phyloP scores from a whole-genome alignment of 305 asterid genomes.

The Coffea humblotiana region DNA sequence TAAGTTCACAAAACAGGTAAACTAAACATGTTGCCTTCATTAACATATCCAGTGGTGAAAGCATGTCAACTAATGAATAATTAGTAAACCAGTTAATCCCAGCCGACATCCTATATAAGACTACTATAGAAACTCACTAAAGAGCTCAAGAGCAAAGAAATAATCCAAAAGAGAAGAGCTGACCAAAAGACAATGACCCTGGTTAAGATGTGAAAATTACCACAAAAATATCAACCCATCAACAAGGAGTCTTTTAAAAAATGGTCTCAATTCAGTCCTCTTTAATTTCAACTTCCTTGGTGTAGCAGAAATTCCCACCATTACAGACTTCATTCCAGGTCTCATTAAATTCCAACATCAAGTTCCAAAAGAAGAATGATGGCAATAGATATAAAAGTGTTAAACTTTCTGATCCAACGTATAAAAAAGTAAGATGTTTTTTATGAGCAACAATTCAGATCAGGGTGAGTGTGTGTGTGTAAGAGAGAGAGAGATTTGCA shows the following conservation, averaged over 20 bases:
- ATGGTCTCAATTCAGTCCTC: not conserved
- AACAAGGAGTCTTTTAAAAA: not conserved
- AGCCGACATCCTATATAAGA: not conserved
- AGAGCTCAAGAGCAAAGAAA: not conserved
- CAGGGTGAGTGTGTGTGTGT: not conserved
- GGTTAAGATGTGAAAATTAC: not conserved
- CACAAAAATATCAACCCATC: not conserved
- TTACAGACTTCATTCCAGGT: not conserved
- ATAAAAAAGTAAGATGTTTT: not conserved
- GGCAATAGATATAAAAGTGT: not conserved
- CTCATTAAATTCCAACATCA: not conserved
- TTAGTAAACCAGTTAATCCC: not conserved
- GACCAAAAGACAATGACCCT: not conserved
- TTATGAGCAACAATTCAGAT: not conserved
- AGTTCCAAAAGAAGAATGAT: not conserved
- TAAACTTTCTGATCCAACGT: not conserved
- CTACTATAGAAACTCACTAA: not conserved
- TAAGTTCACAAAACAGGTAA: not conserved
- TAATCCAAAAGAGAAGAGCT: constrained; percentile 1
- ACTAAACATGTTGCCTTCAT: not conserved
- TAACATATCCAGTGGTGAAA: not conserved
- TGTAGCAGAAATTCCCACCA: not conserved
- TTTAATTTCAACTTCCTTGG: not conserved
- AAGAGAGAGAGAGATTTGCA: not conserved
- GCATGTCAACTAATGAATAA: no score